Evolutionary conservation across 129 eudicot genomes (phyloP), one percentile per base, ranked within the genome.

Genomic region (Sambucus nigra): DNA sequence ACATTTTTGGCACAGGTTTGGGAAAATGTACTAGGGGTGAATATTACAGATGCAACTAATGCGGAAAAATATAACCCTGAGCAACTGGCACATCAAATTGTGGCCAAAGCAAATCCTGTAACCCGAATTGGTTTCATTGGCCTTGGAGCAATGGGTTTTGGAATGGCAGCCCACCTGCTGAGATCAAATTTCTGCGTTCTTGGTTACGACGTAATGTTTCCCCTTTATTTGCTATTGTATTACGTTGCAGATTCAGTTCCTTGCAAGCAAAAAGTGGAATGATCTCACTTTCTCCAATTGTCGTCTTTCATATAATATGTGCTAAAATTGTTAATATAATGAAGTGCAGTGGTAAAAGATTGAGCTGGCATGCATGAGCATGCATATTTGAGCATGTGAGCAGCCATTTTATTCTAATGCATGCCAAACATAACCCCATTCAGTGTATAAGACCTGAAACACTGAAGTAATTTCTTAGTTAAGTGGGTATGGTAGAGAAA

Each of bases 71-170:
- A 92, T 60, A 68, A 80, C 31, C 99, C 99, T 17, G 84, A 82
- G 69, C 60, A 67, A 59, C 69, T 80, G 74, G 99, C 87, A 42
- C 59, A 45, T 25, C 66, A 72, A 47, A 44, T 82, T 32, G 44
- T 65, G 47, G 62, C 61, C 64, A 80, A 76, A 48, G 73, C 96
- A 47, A 72, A 82, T 46, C 45, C 69, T 47, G 72, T 66, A 29
- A 77, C 71, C 20, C 74, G 75, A 65, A 70, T 92, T 28, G 99
- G 94, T 65, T 92, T 92, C 68, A 86, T 92, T 74, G 99, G 99
- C 48, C 83, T 92, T 51, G 99, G 99, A 63, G 99, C 99, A 50
- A 92, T 92, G 99, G 99, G 99, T 64, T 92, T 86, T 65, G 99
- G 99, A 78, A 92, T 92, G 99, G 99, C 99, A 57, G 77, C 91